Percentiles rank a stretch among this genome's conserved stretches.
phyloP scores from a whole-genome alignment of 257 asterid genomes.

The Fraxinus pennsylvanica region DNA sequence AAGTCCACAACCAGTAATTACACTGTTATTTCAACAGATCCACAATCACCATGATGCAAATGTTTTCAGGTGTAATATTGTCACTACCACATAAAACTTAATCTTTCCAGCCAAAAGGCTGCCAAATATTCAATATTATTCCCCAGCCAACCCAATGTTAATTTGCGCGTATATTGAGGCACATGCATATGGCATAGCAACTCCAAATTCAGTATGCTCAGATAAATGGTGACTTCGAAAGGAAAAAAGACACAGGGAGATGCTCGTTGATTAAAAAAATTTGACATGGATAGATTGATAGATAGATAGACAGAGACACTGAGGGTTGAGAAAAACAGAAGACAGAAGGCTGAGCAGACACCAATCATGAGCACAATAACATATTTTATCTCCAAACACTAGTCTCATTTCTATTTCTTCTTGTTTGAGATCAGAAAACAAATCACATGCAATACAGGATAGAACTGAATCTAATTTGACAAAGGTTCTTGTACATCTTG shows the following conservation, averaged over 20 bases:
- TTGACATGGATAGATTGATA: not conserved
- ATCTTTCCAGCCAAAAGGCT: not conserved
- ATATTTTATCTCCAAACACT: not conserved
- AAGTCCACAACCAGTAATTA: not conserved
- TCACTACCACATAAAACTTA: not conserved
- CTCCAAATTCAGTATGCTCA: not conserved
- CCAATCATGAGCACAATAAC: not conserved
- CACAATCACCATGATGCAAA: not conserved
- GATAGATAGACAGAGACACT: not conserved
- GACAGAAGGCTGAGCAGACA: not conserved
- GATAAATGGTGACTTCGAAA: not conserved
- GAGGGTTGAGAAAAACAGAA: not conserved
- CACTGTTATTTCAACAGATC: not conserved
- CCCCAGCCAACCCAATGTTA: not conserved
- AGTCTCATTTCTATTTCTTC: not conserved
- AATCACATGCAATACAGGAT: not conserved
- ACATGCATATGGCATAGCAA: not conserved
- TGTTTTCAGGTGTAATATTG: not conserved
- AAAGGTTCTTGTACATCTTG: not conserved
- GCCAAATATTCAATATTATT: not conserved
- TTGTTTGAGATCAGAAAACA: not conserved
- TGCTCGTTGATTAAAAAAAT: not conserved
- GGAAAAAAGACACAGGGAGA: not conserved
- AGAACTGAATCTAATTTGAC: not conserved
- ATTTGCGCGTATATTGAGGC: not conserved